phyloP scores from a whole-genome alignment of 371 early-diverging fungal species.

The Haplosporangium sp. region DNA sequence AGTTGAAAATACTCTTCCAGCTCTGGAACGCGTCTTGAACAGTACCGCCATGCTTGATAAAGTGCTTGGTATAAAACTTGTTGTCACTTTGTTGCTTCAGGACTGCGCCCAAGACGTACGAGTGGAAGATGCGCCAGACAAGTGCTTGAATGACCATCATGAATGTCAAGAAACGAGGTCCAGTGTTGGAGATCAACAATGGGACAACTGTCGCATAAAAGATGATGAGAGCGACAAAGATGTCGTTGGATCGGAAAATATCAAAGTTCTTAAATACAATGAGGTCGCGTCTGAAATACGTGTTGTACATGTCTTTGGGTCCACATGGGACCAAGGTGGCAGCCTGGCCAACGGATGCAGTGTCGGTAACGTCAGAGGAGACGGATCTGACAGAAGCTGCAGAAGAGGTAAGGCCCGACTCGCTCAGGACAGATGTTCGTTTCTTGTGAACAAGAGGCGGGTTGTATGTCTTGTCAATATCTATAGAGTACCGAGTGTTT shows the following conservation, averaged over 20 bases:
- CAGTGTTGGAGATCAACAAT: constrained; percentile 63
- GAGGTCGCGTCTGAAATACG: constrained; percentile 86
- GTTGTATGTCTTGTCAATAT: constrained; percentile 93
- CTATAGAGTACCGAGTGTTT: too few species aligned
- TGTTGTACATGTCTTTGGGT: constrained; percentile 56
- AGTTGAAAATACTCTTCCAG: constrained; percentile 96
- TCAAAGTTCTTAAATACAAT: constrained; percentile 93
- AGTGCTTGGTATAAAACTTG: constrained; percentile 91
- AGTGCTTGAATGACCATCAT: constrained; percentile 77
- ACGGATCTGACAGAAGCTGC: constrained; percentile 5
- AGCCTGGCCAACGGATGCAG: constrained; percentile 4
- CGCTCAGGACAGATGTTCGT: constrained; percentile 46
- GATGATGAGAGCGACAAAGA: constrained; percentile 80
- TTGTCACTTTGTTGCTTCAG: constrained; percentile 80
- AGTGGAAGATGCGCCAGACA: constrained; percentile 89
- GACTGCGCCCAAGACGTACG: constrained; percentile 81
- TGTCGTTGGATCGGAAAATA: constrained; percentile 83
- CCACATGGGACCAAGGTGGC: constrained; percentile 52
- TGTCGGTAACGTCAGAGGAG: constrained; percentile 6
- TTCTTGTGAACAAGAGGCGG: constrained; percentile 67
- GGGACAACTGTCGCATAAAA: constrained; percentile 80
- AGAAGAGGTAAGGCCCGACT: constrained; percentile 13
- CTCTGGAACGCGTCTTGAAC: constrained; percentile 88
- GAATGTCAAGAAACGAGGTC: constrained; percentile 53
- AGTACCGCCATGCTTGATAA: constrained; percentile 90